Percentiles rank a stretch among this genome's conserved stretches.
Evolutionary conservation across 2,329 filamentous ascomycete genomes (phyloP).

Genomic region (Diaporthe caulivora): DNA sequence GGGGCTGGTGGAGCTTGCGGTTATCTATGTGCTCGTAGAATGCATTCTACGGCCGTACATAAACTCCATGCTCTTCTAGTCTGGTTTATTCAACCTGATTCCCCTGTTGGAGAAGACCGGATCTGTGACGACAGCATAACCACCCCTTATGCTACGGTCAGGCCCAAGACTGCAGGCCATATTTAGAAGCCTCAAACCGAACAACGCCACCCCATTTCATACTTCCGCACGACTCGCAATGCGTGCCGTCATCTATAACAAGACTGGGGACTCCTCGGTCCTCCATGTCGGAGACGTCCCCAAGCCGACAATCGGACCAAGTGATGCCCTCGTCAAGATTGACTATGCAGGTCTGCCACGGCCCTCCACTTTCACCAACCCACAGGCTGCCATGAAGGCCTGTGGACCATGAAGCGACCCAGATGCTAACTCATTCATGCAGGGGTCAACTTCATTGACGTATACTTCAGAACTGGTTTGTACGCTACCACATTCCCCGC

Average conservation of each 20-base stretch:
- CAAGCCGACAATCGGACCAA: conserved; percentile 35
- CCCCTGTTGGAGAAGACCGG: background rate
- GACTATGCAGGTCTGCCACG: conserved; percentile 34
- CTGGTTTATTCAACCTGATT: background rate
- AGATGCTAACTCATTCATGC: background rate
- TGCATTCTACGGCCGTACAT: background rate
- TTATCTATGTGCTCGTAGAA: background rate
- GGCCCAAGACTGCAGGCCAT: conserved; percentile 36
- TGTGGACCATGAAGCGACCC: background rate
- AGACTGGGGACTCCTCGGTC: conserved; percentile 39
- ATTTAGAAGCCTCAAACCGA: conserved; percentile 34
- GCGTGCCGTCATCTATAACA: conserved; percentile 38
- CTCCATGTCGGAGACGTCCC: conserved; percentile 38
- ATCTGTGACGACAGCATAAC: background rate
- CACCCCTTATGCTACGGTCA: conserved; percentile 27
- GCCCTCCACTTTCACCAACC: background rate
- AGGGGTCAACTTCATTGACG: conserved; percentile 45
- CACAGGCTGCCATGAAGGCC: background rate
- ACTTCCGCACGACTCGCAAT: conserved; percentile 19
- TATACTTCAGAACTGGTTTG: conserved; percentile 86
- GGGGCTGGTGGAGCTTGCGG: conserved; percentile 6
- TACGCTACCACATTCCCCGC: conserved; percentile 79
- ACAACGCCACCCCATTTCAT: conserved; percentile 8
- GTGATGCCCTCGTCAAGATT: conserved; percentile 37
- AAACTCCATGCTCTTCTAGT: background rate